Conservation (phyloP, 2,329 filamentous ascomycete species). For the Sporothrix variecibatus region DNA sequence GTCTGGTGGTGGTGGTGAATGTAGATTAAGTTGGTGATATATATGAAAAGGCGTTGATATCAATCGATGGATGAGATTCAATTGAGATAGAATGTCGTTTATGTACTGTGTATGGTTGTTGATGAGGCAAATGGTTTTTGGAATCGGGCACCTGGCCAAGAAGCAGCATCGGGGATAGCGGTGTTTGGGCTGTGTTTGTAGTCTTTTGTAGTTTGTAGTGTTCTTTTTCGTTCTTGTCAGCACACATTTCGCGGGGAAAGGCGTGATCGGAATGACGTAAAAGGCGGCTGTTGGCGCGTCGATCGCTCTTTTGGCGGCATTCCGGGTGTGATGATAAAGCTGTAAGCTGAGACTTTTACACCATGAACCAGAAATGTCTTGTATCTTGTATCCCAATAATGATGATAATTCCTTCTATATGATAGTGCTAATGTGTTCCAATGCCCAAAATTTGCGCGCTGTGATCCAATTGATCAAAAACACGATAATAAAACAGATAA, state of each 20-base stretch:
- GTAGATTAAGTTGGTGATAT: not conserved
- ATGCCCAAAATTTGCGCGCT: not conserved
- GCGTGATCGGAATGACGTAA: conserved; percentile 19
- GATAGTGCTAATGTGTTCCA: not conserved
- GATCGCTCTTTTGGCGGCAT: not conserved
- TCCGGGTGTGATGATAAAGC: not conserved
- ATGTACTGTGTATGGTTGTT: not conserved
- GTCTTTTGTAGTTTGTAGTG: not conserved
- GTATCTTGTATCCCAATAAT: not conserved
- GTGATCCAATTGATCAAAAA: not conserved
- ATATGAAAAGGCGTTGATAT: not conserved
- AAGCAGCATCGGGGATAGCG: not conserved
- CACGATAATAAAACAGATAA: not conserved
- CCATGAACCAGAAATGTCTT: not conserved
- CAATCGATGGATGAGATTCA: not conserved
- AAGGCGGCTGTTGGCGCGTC: not conserved
- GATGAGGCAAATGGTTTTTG: not conserved
- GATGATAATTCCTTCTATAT: not conserved
- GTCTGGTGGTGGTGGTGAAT: not conserved
- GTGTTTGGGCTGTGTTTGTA: not conserved
- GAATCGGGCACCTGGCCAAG: not conserved
- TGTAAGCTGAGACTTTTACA: not conserved
- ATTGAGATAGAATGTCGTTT: not conserved
- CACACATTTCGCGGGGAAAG: conserved; percentile 11
- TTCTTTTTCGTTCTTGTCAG: not conserved